Conservation (phyloP, 1,284 basidiomycete species). For the Xanthoconium separans region DNA sequence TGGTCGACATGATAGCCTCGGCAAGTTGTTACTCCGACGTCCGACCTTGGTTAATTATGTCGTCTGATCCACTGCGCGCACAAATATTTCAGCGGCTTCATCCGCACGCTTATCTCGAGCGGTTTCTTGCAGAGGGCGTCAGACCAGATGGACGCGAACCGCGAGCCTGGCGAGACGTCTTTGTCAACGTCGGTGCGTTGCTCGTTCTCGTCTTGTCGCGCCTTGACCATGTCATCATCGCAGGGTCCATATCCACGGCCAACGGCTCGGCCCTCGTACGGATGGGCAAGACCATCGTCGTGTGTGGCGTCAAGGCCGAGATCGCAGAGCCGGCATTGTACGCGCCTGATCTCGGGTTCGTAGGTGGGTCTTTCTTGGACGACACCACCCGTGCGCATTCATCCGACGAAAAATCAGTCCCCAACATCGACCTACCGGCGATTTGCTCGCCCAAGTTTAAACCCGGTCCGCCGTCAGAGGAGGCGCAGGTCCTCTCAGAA, state of each 20-base stretch:
- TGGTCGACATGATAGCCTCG: neutral
- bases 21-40: neutral
- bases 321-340: slow-evolving; percentile 86
- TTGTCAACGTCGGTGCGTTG: slow-evolving; percentile 54
- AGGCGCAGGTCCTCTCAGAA: slow-evolving; percentile 87
- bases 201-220: slow-evolving; percentile 20
- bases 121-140: slow-evolving; percentile 58
- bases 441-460: slow-evolving; percentile 93
- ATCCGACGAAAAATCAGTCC: slow-evolving; percentile 44
- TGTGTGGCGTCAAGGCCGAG: slow-evolving; percentile 95
- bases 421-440: slow-evolving; percentile 89
- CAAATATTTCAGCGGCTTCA: slow-evolving; percentile 68
- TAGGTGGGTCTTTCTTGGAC: slow-evolving; percentile 53
- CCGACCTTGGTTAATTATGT: neutral
- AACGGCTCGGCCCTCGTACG: slow-evolving; percentile 88
- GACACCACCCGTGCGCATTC: neutral
- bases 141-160: slow-evolving; percentile 62
- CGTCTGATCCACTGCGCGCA: slow-evolving; percentile 26
- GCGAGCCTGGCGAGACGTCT: slow-evolving; percentile 56
- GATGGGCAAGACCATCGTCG: slow-evolving; percentile 87
- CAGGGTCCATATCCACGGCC: slow-evolving; percentile 81
- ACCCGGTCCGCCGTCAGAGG: slow-evolving; percentile 89
- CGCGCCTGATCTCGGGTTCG: slow-evolving; percentile 70
- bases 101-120: slow-evolving; percentile 40
- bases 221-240: neutral